phyloP scores from a whole-genome alignment of 345 rosid genomes.

The Corchorus capsularis region DNA sequence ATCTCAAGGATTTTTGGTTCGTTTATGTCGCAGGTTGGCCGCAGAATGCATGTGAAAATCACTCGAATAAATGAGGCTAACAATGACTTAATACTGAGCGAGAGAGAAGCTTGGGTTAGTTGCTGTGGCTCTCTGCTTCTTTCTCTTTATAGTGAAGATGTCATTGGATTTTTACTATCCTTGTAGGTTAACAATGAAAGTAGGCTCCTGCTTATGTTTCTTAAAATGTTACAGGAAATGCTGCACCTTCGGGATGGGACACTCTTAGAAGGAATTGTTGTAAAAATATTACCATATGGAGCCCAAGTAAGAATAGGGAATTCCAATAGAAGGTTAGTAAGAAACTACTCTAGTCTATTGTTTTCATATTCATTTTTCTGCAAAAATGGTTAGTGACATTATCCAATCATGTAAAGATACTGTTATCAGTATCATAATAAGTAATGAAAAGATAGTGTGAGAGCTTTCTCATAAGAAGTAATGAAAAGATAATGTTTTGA shows the following conservation, averaged over 20 bases:
- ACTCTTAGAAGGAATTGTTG: conserved; percentile 82
- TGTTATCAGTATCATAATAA: neutral
- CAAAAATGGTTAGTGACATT: neutral
- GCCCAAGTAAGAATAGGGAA: conserved; percentile 83
- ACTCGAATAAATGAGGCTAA: conserved; percentile 64
- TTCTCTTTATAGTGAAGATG: neutral
- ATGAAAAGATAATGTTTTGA: neutral
- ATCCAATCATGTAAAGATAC: neutral
- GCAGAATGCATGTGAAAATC: conserved; percentile 53
- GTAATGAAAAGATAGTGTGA: neutral
- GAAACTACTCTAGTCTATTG: neutral
- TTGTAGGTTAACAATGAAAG: neutral
- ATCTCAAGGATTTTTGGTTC: conserved; percentile 15
- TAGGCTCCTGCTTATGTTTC: conserved; percentile 17
- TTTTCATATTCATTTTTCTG: neutral
- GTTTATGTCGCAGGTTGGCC: conserved; percentile 62
- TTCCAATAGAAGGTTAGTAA: conserved; percentile 75
- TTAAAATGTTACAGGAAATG: conserved; percentile 58
- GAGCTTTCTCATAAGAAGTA: neutral
- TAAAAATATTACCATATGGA: conserved; percentile 77
- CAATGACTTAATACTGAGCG: conserved; percentile 81
- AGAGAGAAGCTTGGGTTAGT: conserved; percentile 83
- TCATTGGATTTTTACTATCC: conserved; percentile 1
- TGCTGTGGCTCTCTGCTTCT: conserved; percentile 8
- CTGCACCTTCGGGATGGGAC: conserved; percentile 80